Base-by-base conservation (phyloP, 2,329 filamentous ascomycete genomes). In the Eurotiales sp. region DNA sequence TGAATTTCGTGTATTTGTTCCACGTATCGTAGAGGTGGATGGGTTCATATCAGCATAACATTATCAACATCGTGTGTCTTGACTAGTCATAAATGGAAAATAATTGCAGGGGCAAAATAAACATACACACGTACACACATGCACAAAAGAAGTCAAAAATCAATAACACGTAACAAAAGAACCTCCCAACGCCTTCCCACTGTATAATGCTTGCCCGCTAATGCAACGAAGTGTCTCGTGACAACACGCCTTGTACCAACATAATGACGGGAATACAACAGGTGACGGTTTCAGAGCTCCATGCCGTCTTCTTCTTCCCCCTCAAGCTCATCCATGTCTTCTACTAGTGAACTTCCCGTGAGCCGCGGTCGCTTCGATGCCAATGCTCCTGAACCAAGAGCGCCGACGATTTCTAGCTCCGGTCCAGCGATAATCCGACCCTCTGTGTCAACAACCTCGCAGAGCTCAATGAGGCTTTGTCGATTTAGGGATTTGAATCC, bases 371-470 rank as follows among this genome's bases (percentile, higher is more conserved):
- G 59, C 46, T 70, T 71, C 8, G 54, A 60, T 52, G 69, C 76
- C 55, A 72, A 67, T 51, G 70, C 68, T n/a, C 74, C 76, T 8
- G 73, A 72, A 23, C 75, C 77, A 22, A 82, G 66, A 5, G 76
- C 77, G 10, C 79, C 79, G 3, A 83, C 75, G 52, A 78, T 72
- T 57, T 85, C 84, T 12, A 95, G 75, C 67, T 96, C 90, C 56
- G 95, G 88, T 39, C 92, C 92, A 48, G 87, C 87, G 5, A 97
- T 80, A 6, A 99, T 86, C 22, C 92, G 81, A n/a, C 91, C 90
- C 64, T 97, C 93, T 61, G 85, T 87, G 68, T 96, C 90, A 39
- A 96, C 88, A 66, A 96, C 91, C 69, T 96, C 90, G 50, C 89
- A 95, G 8, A 99, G 80, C 64, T 96, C 92, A 51, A 97, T 87